These are phyloP conservation scores for Dendrothele bispora DNA, from an alignment of 768 basidiomycete genomes.

Conservation along the genomic window DNA sequence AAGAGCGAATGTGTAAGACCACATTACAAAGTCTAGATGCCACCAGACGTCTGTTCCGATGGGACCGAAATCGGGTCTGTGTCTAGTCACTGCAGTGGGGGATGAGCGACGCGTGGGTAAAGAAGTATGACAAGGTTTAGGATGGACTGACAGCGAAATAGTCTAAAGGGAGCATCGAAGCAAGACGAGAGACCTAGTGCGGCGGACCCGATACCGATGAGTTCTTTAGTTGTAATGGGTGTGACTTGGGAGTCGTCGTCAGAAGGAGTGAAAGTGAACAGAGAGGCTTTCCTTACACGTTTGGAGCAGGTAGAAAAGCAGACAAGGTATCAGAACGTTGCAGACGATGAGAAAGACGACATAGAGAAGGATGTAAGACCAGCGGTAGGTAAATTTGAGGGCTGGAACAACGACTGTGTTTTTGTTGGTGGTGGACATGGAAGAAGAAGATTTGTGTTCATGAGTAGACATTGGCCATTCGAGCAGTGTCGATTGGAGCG, in stretches of 20 bases:
- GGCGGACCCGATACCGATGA: conserved; percentile 29
- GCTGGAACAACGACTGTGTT: conserved; percentile 1
- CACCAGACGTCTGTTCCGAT: conserved; percentile 27
- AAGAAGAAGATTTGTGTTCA: too few species aligned
- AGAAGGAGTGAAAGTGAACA: not conserved
- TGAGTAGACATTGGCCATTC: too few species aligned
- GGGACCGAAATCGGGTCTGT: conserved; percentile 23
- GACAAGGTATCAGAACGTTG: conserved; percentile 26
- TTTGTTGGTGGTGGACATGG: conserved; percentile 1
- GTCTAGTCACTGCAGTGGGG: conserved; percentile 17
- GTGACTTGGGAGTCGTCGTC: conserved; percentile 16
- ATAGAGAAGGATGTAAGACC: conserved; percentile 11
- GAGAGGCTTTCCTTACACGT: conserved; percentile 15
- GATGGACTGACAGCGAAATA: conserved; percentile 24
- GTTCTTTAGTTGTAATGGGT: conserved; percentile 13
- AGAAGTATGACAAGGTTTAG: not conserved
- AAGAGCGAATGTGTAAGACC: conserved; percentile 28
- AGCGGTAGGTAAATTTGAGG: conserved; percentile 3
- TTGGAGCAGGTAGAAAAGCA: conserved; percentile 28
- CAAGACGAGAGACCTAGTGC: conserved; percentile 30
- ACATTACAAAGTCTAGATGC: conserved; percentile 33
- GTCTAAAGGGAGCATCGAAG: conserved; percentile 28
- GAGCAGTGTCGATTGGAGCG: too few species aligned
- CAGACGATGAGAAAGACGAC: conserved; percentile 25
- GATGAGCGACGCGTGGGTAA: not conserved